Percentiles rank a stretch among this genome's conserved stretches.
Evolutionary conservation across 495 filamentous ascomycete genomes (phyloP).

Genomic region (Hypoxylon crocopeplum): DNA sequence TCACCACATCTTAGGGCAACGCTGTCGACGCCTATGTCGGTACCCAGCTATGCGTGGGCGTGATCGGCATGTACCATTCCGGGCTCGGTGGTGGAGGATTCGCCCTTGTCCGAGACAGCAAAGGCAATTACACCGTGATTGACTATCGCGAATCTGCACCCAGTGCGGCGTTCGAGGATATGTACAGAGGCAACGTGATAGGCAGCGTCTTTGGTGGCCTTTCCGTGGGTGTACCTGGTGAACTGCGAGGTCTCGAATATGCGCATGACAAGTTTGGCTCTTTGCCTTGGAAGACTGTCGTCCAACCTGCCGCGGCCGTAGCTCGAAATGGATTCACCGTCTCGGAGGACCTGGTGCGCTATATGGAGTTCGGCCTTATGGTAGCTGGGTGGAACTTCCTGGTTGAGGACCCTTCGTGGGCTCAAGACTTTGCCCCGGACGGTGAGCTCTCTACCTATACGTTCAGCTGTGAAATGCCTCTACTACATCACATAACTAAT

Average conservation of each 20-base stretch:
- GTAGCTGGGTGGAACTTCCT: conserved; percentile 63
- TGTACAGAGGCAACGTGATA: conserved; percentile 64
- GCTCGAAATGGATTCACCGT: conserved; percentile 75
- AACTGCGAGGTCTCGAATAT: conserved; percentile 77
- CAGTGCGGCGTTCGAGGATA: conserved; percentile 75
- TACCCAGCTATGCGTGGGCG: conserved; percentile 76
- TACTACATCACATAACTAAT: neutral
- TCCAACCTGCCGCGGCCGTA: conserved; percentile 74
- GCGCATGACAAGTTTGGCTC: conserved; percentile 65
- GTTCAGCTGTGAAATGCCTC: too few relatives aligned
- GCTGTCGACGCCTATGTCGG: conserved; percentile 79
- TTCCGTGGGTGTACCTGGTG: conserved; percentile 75
- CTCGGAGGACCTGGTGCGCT: conserved; percentile 71
- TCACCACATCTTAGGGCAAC: conserved; percentile 57
- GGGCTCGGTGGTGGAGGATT: conserved; percentile 92
- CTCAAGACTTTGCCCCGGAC: conserved; percentile 87
- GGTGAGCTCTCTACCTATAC: conserved; percentile 34
- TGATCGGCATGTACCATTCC: conserved; percentile 87
- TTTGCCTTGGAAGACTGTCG: conserved; percentile 70
- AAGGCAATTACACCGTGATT: conserved; percentile 74
- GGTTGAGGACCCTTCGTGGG: conserved; percentile 75
- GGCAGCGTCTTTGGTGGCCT: conserved; percentile 52
- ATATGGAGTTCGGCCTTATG: conserved; percentile 60
- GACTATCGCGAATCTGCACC: conserved; percentile 90
- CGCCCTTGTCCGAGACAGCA: conserved; percentile 70